Conservation (phyloP, 192 early-diverging fungal species). For the Coemansia nantahalensis region DNA sequence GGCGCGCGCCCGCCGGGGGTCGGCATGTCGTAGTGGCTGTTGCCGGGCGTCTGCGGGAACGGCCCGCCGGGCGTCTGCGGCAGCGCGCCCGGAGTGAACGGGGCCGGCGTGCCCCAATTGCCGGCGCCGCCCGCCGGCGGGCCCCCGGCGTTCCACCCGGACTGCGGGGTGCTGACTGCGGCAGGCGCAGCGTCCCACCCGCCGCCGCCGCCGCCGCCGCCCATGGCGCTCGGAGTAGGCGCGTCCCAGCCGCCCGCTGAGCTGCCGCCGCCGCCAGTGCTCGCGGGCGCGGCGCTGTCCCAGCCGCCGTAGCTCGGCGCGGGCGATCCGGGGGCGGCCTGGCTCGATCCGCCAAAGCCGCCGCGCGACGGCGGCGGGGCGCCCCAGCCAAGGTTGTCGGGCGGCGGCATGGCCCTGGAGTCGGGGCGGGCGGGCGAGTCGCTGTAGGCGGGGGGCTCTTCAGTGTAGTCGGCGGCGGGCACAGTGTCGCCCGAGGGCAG, state of each 20-base stretch:
- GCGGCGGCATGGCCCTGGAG: background rate
- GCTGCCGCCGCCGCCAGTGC: conserved; percentile 55
- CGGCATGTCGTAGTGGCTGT: conserved; percentile 21
- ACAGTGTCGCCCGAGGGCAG: conserved; percentile 57
- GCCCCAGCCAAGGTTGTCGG: background rate
- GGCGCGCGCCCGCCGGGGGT: conserved; percentile 52
- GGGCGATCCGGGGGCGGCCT: background rate
- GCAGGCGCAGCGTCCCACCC: conserved; percentile 34
- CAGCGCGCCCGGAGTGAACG: conserved; percentile 45
- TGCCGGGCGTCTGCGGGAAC: conserved; percentile 47
- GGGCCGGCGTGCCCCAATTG: conserved; percentile 46
- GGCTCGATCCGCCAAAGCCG: background rate
- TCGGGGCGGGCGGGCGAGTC: no score
- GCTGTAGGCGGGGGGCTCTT: no score
- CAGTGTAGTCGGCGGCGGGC: conserved; percentile 40
- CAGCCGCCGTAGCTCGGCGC: background rate
- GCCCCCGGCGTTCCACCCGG: conserved; percentile 61
- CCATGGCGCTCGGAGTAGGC: conserved; percentile 30
- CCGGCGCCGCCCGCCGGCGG: conserved; percentile 25
- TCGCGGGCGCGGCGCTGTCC: background rate
- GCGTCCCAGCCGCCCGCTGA: conserved; percentile 62
- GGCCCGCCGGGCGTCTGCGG: conserved; percentile 36
- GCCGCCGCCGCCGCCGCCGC: conserved; percentile 17
- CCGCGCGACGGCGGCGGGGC: conserved; percentile 1
- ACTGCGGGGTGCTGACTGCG: conserved; percentile 5